Evolutionary conservation across 768 basidiomycete species (phyloP).

Genomic region (Auriscalpium vulgare): DNA sequence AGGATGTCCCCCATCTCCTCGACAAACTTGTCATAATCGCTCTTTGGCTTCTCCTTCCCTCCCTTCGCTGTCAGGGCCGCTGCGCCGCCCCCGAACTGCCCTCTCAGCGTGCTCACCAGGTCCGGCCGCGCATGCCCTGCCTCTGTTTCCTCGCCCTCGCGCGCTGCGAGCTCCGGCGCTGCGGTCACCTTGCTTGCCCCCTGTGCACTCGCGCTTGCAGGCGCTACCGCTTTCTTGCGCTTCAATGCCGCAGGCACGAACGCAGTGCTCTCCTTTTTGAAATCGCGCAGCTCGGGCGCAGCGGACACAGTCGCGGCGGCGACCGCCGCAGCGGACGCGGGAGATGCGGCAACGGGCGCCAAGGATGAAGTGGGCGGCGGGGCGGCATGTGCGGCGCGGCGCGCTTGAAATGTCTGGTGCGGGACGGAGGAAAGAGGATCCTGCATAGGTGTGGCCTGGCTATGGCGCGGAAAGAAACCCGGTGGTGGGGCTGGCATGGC

Average conservation of each 20-base stretch:
- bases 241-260: constrained; percentile 83
- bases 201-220: constrained; percentile 18
- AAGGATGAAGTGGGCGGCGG: constrained; percentile 23
- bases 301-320: constrained; percentile 71
- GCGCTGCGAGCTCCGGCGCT: constrained; percentile 26
- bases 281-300: constrained; percentile 80
- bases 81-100: constrained; percentile 40
- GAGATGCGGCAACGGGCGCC: constrained; percentile 22
- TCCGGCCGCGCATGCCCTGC: constrained; percentile 48
- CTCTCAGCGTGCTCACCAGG: constrained; percentile 52
- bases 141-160: constrained; percentile 20
- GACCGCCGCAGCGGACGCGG: constrained; percentile 27
- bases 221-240: constrained; percentile 43
- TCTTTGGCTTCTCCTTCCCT: constrained; percentile 32
- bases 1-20: constrained; percentile 71
- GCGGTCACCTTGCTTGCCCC: constrained; percentile 3
- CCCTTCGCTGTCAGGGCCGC: constrained; percentile 12
- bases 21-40: constrained; percentile 71
- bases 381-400: constrained; percentile 38
- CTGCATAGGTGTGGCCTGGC: constrained; percentile 49
- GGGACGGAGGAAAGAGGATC: constrained; percentile 73
- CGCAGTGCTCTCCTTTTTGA: constrained; percentile 90
- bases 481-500: constrained; percentile 18
- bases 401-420: constrained; percentile 72
- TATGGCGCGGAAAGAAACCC: constrained; percentile 55